phyloP scores from a whole-genome alignment of 371 early-diverging fungal species.

The Funneliformis caledonium region DNA sequence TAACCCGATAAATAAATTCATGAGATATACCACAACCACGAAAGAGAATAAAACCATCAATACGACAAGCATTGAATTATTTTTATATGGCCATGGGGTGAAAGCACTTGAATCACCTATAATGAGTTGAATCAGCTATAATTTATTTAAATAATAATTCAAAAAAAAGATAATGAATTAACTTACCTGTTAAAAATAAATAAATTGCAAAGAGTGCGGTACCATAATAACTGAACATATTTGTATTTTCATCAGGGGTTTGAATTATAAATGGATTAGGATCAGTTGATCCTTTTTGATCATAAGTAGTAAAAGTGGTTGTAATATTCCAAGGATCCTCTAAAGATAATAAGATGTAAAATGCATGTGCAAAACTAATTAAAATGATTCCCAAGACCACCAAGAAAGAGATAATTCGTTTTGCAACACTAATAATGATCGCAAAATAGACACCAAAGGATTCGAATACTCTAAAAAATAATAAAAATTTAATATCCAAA shows the following conservation, averaged over 20 bases:
- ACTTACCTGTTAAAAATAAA: not conserved
- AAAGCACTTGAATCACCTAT: not conserved
- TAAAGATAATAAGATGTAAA: not conserved
- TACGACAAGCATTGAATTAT: not conserved
- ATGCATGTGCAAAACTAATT: not conserved
- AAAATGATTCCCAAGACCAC: not conserved
- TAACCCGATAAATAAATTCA: slow-evolving; percentile 11
- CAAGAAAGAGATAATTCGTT: not conserved
- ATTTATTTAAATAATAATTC: not conserved
- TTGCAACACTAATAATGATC: not conserved
- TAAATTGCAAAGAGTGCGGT: not conserved
- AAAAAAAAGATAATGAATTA: not conserved
- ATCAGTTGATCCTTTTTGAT: too few relatives aligned
- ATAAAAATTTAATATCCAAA: not conserved
- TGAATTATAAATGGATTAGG: too few relatives aligned
- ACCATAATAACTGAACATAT: not conserved
- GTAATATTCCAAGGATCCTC: too few relatives aligned
- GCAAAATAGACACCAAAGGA: too few relatives aligned
- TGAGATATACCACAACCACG: not conserved
- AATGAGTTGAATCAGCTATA: not conserved
- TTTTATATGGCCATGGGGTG: not conserved
- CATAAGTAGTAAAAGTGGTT: too few relatives aligned
- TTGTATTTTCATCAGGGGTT: not conserved
- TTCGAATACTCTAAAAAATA: not conserved
- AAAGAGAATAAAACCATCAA: slow-evolving; percentile 10